Evolutionary conservation across 805 yeast genomes (phyloP).

Genomic region (Candida tammaniensis): DNA sequence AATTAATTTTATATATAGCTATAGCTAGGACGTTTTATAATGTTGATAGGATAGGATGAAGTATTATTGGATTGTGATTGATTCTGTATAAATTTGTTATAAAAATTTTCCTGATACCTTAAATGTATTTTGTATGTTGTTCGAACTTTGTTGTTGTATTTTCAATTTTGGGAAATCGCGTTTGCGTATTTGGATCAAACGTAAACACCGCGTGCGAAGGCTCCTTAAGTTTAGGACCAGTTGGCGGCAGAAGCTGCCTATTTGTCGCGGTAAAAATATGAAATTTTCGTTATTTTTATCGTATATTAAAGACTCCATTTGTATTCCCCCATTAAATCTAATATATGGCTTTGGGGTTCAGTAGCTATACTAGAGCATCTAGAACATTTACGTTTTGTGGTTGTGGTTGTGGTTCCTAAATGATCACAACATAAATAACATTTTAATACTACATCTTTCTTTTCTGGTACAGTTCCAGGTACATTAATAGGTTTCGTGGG

Average conservation of each 20-base stretch:
- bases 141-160: constrained; percentile 11
- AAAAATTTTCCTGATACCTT: too few relatives aligned
- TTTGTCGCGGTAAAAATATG: not conserved
- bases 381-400: constrained; percentile 12
- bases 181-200: constrained; percentile 6
- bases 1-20: too few relatives aligned
- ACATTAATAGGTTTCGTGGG: not conserved
- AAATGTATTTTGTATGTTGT: constrained; percentile 6
- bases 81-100: too few relatives aligned
- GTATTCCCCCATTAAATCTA: constrained; percentile 30
- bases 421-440: constrained; percentile 17
- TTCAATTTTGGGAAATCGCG: constrained; percentile 14
- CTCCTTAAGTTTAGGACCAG: not conserved
- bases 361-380: constrained; percentile 13
- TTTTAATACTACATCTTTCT: constrained; percentile 13
- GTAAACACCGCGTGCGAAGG: constrained; percentile 3
- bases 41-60: too few relatives aligned
- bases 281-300: not conserved
- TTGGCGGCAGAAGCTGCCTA: not conserved
- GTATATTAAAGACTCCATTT: constrained; percentile 21
- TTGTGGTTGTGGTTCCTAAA: constrained; percentile 1
- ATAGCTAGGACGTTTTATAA: too few relatives aligned
- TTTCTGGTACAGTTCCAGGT: constrained; percentile 5
- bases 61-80: too few relatives aligned
- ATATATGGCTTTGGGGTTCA: constrained; percentile 13